Base-by-base conservation (phyloP, 2,329 filamentous ascomycete genomes). In the Sporothrix sp. region DNA sequence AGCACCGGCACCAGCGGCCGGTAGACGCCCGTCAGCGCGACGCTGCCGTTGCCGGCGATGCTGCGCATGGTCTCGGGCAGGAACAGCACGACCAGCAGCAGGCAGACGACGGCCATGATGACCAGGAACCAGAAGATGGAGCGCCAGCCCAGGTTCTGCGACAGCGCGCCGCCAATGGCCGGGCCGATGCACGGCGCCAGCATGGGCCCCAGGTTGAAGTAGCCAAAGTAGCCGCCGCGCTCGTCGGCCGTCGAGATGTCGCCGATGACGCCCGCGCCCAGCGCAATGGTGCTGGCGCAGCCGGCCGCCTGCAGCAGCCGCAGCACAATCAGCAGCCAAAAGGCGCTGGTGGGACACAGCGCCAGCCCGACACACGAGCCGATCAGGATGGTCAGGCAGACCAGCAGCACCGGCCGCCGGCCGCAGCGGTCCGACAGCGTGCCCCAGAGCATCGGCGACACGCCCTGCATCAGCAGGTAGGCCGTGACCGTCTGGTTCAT, bases 371-470 rank as follows among this genome's bases (percentile, higher is more conserved):
- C 55, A 38, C 64, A 63, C 0, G 64, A 61, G 7, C 59, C 63
- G 2, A 64, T 52, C 7, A 66, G 54, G 3, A 66, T 58, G 5
- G 58, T 33, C 9, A 66, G 52, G 39, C 63, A 66, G 37, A 58
- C 46, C 1, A 65, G 16, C 8, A 65, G 64, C 2, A 65, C 42
- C 0, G 62, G 61, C 5, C 64, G 55, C 2, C 64, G 56, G 13
- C 64, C 64, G 42, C 62, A 62, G 3, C 61, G 59, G 45, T 66
- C 64, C 1, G 63, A 66, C 4, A 66, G 51, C 1, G 64, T 58
- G 7, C 64, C 64, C 64, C 64, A 66, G 6, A 66, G 56, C 61
- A 65, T 64, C 1, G 63, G 64, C 1, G 64, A 60, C 11, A 58
- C 39, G 5, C 63, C 64, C 35, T 66, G 64, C 53, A 65, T 61